phyloP scores from a whole-genome alignment of 192 early-diverging fungal genomes.

The Diversispora epigaea region DNA sequence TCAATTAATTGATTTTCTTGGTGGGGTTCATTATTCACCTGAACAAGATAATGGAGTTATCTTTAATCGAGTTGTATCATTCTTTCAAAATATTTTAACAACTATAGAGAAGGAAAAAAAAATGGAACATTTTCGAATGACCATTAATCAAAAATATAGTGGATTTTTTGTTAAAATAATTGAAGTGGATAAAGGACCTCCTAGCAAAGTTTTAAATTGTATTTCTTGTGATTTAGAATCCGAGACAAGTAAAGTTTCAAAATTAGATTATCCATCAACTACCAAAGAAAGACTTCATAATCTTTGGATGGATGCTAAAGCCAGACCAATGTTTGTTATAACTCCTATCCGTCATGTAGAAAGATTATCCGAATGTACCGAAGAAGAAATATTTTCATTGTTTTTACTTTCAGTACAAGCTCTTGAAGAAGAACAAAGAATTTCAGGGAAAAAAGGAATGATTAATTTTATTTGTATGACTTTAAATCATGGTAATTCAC shows the following conservation, averaged over 20 bases:
- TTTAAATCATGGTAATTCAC: slow-evolving; percentile 37
- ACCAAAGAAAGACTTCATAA: neutral
- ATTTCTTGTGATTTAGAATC: slow-evolving; percentile 24
- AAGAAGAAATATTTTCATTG: slow-evolving; percentile 33
- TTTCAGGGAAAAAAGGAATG: neutral
- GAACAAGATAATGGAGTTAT: neutral
- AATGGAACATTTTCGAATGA: slow-evolving; percentile 12
- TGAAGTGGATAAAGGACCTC: neutral
- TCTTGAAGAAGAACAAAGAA: slow-evolving; percentile 8
- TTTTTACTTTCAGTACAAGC: neutral
- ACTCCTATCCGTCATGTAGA: slow-evolving; percentile 35
- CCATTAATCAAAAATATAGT: neutral
- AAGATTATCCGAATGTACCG: slow-evolving; percentile 32
- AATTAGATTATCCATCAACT: slow-evolving; percentile 15
- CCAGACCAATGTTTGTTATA: slow-evolving; percentile 35
- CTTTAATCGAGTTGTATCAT: slow-evolving; percentile 11
- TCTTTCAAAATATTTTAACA: slow-evolving; percentile 8
- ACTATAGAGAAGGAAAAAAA: slow-evolving; percentile 13
- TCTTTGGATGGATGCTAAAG: slow-evolving; percentile 35
- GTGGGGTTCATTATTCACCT: slow-evolving; percentile 8
- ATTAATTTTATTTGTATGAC: slow-evolving; percentile 24
- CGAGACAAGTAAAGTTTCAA: slow-evolving; percentile 19
- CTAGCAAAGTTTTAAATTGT: slow-evolving; percentile 19
- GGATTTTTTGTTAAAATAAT: slow-evolving; percentile 11
- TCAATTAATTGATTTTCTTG: slow-evolving; percentile 22